A percentile compares a stretch with the other conserved stretches of the same genome.
phyloP scores from a whole-genome alignment of 2,329 filamentous ascomycete species.

The Hypoxylon sp. region DNA sequence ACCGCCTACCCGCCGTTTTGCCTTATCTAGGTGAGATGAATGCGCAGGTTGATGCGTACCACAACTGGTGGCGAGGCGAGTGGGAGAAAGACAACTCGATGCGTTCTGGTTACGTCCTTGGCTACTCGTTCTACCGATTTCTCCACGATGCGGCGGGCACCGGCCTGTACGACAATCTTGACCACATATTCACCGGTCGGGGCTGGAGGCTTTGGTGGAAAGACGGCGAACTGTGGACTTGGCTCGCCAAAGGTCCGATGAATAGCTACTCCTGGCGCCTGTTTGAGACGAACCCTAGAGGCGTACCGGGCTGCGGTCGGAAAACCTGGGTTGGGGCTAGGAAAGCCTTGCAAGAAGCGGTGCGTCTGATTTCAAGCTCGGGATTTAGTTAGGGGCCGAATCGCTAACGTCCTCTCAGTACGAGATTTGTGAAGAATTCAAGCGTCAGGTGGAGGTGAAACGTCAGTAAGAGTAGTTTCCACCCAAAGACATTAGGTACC shows the following conservation, averaged over 20 bases:
- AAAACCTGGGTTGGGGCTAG: conserved; percentile 44
- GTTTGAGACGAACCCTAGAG: conserved; percentile 47
- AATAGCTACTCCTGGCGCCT: conserved; percentile 47
- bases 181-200: conserved; percentile 42
- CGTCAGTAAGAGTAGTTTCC: not conserved
- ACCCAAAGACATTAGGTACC: conserved; percentile 1
- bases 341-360: conserved; percentile 41
- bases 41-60: conserved; percentile 45
- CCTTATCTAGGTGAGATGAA: conserved; percentile 46
- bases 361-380: conserved; percentile 29
- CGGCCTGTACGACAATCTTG: conserved; percentile 46
- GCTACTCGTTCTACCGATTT: conserved; percentile 45
- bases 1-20: conserved; percentile 36
- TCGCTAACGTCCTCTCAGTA: conserved; percentile 28
- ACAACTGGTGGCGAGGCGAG: conserved; percentile 47
- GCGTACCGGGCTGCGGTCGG: conserved; percentile 46
- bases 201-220: conserved; percentile 46
- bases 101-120: conserved; percentile 41
- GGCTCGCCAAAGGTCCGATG: conserved; percentile 46
- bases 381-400: not conserved
- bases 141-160: conserved; percentile 48
- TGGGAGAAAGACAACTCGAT: conserved; percentile 44
- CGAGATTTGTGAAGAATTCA: conserved; percentile 25
- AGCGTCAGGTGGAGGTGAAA: conserved; percentile 14
- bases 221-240: conserved; percentile 45